phyloP scores from a whole-genome alignment of 345 rosid species.

The Aquilaria sinensis region DNA sequence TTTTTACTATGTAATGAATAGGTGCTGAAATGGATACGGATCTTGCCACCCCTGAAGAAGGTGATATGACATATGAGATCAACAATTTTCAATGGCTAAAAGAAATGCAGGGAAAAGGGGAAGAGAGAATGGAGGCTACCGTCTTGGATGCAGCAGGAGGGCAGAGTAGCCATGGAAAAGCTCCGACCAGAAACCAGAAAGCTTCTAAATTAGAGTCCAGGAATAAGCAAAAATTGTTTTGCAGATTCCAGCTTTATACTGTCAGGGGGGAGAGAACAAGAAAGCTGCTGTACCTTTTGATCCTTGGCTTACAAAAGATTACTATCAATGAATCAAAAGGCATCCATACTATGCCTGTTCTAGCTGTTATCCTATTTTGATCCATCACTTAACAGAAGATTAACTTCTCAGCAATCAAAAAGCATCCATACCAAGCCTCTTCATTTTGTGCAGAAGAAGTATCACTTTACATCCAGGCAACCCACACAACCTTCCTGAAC shows the following conservation, averaged over 20 bases:
- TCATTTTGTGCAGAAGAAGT: too few species aligned
- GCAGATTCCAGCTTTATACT: neutral
- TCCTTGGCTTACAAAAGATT: slow-evolving; percentile 13
- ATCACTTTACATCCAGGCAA: too few species aligned
- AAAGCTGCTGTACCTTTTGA: neutral
- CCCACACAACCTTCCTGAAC: too few species aligned
- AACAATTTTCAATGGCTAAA: neutral
- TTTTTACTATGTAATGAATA: slow-evolving; percentile 41
- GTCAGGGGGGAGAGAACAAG: neutral
- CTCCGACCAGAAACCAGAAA: neutral
- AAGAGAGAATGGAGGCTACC: slow-evolving; percentile 12
- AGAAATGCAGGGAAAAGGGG: neutral
- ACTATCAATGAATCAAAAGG: slow-evolving; percentile 3
- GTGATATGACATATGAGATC: too few species aligned
- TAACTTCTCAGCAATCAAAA: too few species aligned
- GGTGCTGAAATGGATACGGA: slow-evolving; percentile 43
- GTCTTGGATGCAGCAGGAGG: neutral
- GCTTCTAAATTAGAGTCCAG: neutral
- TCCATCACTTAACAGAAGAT: too few species aligned
- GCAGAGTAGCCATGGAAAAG: slow-evolving; percentile 16
- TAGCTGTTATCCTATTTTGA: too few species aligned
- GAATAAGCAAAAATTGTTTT: neutral
- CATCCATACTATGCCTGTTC: slow-evolving; percentile 15
- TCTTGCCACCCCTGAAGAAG: slow-evolving; percentile 28
- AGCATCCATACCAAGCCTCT: too few species aligned